Conservation (phyloP, 1,284 basidiomycete genomes). For the Agroathelia rolfsii region DNA sequence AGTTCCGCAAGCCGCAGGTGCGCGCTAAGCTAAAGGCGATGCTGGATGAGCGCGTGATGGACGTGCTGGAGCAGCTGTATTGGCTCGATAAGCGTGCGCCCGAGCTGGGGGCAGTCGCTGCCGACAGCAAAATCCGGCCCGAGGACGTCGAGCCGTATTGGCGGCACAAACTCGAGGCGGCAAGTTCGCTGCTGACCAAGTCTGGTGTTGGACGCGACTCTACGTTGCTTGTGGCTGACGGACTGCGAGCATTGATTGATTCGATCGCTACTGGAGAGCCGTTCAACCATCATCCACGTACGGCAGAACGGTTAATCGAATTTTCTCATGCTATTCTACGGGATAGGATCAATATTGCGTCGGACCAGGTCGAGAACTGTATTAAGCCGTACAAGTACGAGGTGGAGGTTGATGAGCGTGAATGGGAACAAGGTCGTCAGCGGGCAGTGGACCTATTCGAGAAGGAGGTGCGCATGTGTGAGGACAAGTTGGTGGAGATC, state of each 20-base stretch:
- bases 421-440: constrained; percentile 84
- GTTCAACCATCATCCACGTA: constrained; percentile 82
- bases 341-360: constrained; percentile 85
- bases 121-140: constrained; percentile 59
- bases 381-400: constrained; percentile 99
- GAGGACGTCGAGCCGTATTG: constrained; percentile 88
- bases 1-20: constrained; percentile 87
- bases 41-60: constrained; percentile 95
- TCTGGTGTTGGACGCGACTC: constrained; percentile 93
- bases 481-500: constrained; percentile 80
- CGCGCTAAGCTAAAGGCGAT: constrained; percentile 82
- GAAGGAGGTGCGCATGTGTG: constrained; percentile 79
- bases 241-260: constrained; percentile 82
- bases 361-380: constrained; percentile 98
- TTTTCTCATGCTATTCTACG: constrained; percentile 90
- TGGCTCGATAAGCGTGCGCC: constrained; percentile 84
- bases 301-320: constrained; percentile 81
- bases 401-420: constrained; percentile 79
- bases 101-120: constrained; percentile 69
- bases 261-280: constrained; percentile 83
- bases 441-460: constrained; percentile 74
- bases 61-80: constrained; percentile 93
- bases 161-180: constrained; percentile 93
- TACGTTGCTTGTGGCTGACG: constrained; percentile 92
- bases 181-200: constrained; percentile 87